phyloP scores from a whole-genome alignment of 2,329 filamentous ascomycete genomes.

The Triangularia setosa region DNA sequence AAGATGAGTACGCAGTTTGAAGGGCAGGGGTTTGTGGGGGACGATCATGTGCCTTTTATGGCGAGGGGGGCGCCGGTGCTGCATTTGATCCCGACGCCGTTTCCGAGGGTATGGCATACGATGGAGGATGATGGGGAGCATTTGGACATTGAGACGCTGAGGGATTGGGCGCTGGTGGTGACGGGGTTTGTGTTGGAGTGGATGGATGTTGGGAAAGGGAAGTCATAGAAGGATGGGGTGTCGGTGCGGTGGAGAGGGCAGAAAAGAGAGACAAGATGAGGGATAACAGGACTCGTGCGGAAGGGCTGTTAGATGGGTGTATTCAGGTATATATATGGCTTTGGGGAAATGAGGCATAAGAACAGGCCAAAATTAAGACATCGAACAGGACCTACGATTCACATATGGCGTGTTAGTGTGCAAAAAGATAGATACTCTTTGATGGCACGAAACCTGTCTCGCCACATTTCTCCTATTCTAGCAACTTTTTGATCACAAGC shows the following conservation, averaged over 20 bases:
- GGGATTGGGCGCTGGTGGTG: conserved; percentile 84
- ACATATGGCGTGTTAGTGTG: no score
- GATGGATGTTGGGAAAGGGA: conserved; percentile 63
- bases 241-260: no score
- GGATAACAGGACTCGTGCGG: not conserved
- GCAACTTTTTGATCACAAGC: not conserved
- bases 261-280: not conserved
- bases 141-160: conserved; percentile 72
- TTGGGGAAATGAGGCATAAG: not conserved
- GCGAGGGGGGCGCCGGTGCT: conserved; percentile 80
- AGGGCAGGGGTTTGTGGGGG: conserved; percentile 55
- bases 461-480: not conserved
- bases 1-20: conserved; percentile 35
- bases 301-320: no score
- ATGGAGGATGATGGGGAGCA: conserved; percentile 80
- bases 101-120: conserved; percentile 83
- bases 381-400: not conserved
- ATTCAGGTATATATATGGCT: not conserved
- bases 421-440: no score
- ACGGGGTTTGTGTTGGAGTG: conserved; percentile 86
- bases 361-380: not conserved
- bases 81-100: conserved; percentile 82
- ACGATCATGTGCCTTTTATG: conserved; percentile 94
- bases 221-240: not conserved
- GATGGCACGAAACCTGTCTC: not conserved